Base-by-base conservation (phyloP, 352 stramenopile genomes). In the Phytopythium vexans region DNA sequence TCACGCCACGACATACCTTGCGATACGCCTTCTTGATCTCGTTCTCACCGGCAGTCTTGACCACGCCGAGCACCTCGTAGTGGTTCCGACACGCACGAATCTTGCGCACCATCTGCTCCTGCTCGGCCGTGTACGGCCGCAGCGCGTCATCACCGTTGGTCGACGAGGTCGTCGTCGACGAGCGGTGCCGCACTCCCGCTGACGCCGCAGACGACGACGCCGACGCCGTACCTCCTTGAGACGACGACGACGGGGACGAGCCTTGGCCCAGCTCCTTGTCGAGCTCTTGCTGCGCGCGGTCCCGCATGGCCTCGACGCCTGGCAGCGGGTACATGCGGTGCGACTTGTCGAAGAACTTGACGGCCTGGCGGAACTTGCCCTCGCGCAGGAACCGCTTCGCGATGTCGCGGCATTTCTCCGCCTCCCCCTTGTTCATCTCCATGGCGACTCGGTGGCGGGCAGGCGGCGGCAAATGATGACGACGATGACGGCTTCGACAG, bases 331-430 rank as follows among this genome's bases (percentile, higher is more conserved):
- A 97, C 67, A 97, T 84, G 43, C 83, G 87, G 41, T 94, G 72
- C 15, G 86, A 96, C 66, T 97, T 97, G 37, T 97, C 84, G 50
- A 97, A 96, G 63, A 95, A 97, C 71, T 95, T 96, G 49, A 93
- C 70, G n/a, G 89, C 88, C 57, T 96, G 88, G 50, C 72, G 69
- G 66, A 75, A 95, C 56, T 92, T 90, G 41, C 86, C 80, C n/a
- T 86, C 62, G 62, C 82, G 82, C 53, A 97, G 44, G 49, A 91
- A 81, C 59, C 85, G 89, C 68, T 96, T 95, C 56, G 70, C 89
- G 41, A 97, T 84, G 31, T 97, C 88, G 55, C 88, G 82, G 73
- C 88, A 96, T 62, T 95, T 95, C 74, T 97, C 88, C 56, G 89
- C 89, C 58, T 97, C 89, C 58, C 86, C 86, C 56, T 87, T 89